Evolutionary conservation across 495 filamentous ascomycete genomes (phyloP).

Genomic region (Jackrogersella minutella): DNA sequence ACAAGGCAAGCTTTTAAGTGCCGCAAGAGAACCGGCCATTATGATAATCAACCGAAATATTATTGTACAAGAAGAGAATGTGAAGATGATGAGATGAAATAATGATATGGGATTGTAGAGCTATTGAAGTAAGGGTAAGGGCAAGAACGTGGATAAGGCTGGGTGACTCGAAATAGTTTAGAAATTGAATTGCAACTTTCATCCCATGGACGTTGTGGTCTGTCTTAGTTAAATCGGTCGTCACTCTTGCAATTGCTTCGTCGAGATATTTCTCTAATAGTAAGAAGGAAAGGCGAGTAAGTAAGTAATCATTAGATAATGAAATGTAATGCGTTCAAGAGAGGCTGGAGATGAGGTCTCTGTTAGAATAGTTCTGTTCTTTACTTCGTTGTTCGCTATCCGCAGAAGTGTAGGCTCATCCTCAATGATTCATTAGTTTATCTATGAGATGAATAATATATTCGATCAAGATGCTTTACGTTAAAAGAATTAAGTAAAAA

Average conservation of each 20-base stretch:
- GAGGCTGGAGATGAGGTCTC: no score
- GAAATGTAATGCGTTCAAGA: no score
- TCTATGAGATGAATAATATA: neutral
- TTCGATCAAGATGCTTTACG: no score
- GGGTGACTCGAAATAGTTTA: neutral
- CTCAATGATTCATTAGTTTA: neutral
- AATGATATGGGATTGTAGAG: neutral
- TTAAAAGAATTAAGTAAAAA: no score
- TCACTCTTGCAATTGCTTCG: no score
- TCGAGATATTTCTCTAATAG: no score
- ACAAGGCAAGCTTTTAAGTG: constrained; percentile 72
- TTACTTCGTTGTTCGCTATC: neutral
- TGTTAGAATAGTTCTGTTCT: neutral
- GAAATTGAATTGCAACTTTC: no score
- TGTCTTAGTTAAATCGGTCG: neutral
- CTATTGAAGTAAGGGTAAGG: neutral
- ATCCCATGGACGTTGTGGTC: no score
- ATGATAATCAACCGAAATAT: constrained; percentile 21
- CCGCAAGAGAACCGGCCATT: constrained; percentile 73
- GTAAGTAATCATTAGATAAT: no score
- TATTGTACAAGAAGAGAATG: constrained; percentile 1
- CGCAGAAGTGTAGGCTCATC: neutral
- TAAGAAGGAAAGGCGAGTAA: no score
- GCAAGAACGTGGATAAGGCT: neutral
- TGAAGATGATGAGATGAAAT: neutral